phyloP scores from a whole-genome alignment of 176 grass and related monocot genomes.

The Dendrocalamus sinicus region DNA sequence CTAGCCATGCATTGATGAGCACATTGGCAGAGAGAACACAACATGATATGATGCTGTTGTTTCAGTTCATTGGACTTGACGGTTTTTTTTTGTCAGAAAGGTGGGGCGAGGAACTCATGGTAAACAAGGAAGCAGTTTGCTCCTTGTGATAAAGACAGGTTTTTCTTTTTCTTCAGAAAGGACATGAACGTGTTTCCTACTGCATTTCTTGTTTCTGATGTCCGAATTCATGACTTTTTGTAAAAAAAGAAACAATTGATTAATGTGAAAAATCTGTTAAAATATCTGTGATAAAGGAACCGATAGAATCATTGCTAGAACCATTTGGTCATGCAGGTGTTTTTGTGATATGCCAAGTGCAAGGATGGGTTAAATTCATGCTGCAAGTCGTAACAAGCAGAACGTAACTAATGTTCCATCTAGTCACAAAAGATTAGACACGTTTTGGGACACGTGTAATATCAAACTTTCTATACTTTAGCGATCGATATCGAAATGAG shows the following conservation, averaged over 20 bases:
- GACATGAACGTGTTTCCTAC: neutral
- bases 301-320: neutral
- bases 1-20: neutral
- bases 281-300: neutral
- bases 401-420: neutral
- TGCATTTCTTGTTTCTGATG: neutral
- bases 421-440: too few species aligned
- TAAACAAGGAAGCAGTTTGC: neutral
- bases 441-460: too few species aligned
- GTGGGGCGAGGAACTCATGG: neutral
- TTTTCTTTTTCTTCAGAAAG: too few species aligned
- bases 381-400: neutral
- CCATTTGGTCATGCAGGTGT: neutral
- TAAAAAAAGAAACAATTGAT: neutral
- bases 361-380: neutral
- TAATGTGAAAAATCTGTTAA: neutral
- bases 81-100: slow-evolving; percentile 18
- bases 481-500: too few species aligned
- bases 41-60: slow-evolving; percentile 24
- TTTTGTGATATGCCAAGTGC: neutral
- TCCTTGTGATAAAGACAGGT: neutral
- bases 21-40: slow-evolving; percentile 11
- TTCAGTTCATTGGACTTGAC: slow-evolving; percentile 30
- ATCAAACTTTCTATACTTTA: too few species aligned
- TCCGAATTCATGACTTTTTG: neutral